Evolutionary conservation across 169 alveolate species (phyloP), one percentile per base, ranked within the genome.

Genomic region (Cryptosporidium parvum): DNA sequence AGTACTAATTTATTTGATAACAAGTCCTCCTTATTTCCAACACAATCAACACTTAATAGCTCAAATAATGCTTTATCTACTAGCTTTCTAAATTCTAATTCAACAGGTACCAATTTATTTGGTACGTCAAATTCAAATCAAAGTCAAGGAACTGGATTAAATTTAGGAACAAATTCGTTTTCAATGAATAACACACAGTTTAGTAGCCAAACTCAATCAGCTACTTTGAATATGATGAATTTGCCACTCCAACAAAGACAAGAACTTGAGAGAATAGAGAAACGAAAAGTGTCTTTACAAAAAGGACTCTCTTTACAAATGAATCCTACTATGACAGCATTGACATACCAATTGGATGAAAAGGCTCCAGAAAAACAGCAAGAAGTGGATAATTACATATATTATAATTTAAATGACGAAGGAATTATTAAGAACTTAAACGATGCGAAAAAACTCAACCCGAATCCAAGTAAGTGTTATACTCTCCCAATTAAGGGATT

Each of bases 291-390:
- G 12, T 80, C 73, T 26, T 53, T 80, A 9, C 89, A 80, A 65
- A 65, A 80, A 9, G 89, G 89, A 29, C 59, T 65, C 6, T 62
- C 80, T 1, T 29, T 62, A 7, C 86, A 73, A 56, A 80, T 59
- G 65, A 80, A 59, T 37, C 80, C 89, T 0, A 67, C 69, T 14
- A 61, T 80, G 89, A 80, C 62, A n/a, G 89, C 89, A 26, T 33
- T 80, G 5, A 80, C 89, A 3, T 80, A 80, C 56, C 89, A 80
- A 39, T 51, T 80, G 42, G 89, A 80, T 42, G 75, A 65, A n/a
- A 80, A 80, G 33, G 89, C 89, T 12, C 51, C 44, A 52, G 89
- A 80, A 65, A 80, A 80, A 62, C 89, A 80, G 39, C 89, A 80
- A 48, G 89, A 80, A 29, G 89, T 80, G 1, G 89, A 80, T 29